These are phyloP conservation scores for Penicillium sumatraense DNA, from an alignment of 2,329 filamentous ascomycete species.

Conservation along the genomic window DNA sequence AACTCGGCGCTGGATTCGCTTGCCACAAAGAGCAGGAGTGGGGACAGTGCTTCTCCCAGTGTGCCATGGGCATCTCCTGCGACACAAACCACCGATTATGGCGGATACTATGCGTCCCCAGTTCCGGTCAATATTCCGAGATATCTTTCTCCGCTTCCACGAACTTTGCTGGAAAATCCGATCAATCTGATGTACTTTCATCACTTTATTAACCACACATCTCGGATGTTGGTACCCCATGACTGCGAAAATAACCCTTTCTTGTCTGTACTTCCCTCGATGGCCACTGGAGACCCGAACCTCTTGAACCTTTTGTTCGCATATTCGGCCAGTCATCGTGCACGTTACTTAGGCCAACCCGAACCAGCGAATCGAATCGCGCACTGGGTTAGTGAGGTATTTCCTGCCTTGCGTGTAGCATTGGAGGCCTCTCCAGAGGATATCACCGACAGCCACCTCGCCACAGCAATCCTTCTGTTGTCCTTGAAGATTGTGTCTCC, in stretches of 20 bases:
- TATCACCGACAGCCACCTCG: conserved; percentile 74
- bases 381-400: conserved; percentile 74
- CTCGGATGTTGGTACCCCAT: conserved; percentile 66
- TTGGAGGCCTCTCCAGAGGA: conserved; percentile 65
- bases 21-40: conserved; percentile 14
- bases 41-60: not conserved
- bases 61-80: conserved; percentile 2
- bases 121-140: conserved; percentile 68
- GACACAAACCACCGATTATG: conserved; percentile 52
- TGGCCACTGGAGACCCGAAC: conserved; percentile 56
- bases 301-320: conserved; percentile 77
- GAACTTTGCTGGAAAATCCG: conserved; percentile 67
- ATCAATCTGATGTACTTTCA: conserved; percentile 81
- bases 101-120: conserved; percentile 72
- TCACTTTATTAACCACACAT: conserved; percentile 79
- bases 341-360: conserved; percentile 71
- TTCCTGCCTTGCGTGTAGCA: conserved; percentile 69
- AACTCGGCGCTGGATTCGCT: conserved; percentile 45
- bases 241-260: conserved; percentile 67
- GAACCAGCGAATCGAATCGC: conserved; percentile 80
- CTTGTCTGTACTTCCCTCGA: conserved; percentile 64
- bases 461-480: conserved; percentile 82
- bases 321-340: conserved; percentile 83
- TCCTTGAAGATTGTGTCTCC: conserved; percentile 84
- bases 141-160: conserved; percentile 60